Base-by-base conservation (phyloP, 306 rosid genomes). In the Gleditsia sinensis region DNA sequence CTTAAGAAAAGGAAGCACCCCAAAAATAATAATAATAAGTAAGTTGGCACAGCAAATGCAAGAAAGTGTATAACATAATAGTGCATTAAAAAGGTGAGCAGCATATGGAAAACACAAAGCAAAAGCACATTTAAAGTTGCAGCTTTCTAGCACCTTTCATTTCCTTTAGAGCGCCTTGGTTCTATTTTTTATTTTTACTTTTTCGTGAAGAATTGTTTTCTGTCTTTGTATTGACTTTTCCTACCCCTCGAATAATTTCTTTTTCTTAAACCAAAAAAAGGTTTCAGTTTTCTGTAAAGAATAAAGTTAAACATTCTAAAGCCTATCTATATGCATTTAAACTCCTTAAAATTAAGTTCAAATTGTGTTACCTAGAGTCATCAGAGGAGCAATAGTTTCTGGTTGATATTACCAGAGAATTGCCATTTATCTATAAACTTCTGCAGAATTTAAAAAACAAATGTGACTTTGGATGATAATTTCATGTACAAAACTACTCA, bases 1-100 rank as follows among this genome's bases (percentile, higher is more conserved):
- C 99, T 95, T 89, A 42, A 80, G 68, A 51, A 74, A 72, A 65
- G 56, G 16, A 75, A 51, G 42, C 21, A 46, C 10, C 65, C 49
- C 33, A 49, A 67, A 76, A 6, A 66, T 25, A 42, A 8, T 33
- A 43, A 30, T 59, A 9, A 36, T 46, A 46, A 21, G n/a, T 64
- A 51, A 75, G 63, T 65, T 76, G 33, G 28, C 42, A 66, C 54
- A 55, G 48, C 55, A 75, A 50, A 75, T 25, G 70, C 36, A 56
- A 49, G 2, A 66, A 63, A 72, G 33, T 50, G 12, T 63, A 39
- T 54, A 43, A 42, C 9, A 45, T 16, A 13, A 9, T n/a, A 9
- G 21, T 16, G 33, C 3, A 36, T 34, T 60, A 43, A 30, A 28
- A 14, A 17, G 48, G 28, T 28, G 8, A 33, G n/a, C 37, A 6